phyloP scores from a whole-genome alignment of 2,329 filamentous ascomycete species.

The Daldinia sp. region DNA sequence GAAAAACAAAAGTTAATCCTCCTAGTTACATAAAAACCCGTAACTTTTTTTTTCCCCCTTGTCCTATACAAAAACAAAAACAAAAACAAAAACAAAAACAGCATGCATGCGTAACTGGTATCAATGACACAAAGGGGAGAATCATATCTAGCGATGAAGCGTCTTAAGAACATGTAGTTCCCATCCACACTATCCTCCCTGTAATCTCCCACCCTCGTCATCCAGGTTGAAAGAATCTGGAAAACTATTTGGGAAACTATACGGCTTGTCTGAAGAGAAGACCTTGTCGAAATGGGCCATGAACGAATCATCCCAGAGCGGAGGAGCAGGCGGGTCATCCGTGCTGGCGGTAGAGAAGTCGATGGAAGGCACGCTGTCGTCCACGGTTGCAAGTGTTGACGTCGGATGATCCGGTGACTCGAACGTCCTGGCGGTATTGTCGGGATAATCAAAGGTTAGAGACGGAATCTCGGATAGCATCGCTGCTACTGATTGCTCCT shows the following conservation, averaged over 20 bases:
- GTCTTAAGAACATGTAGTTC: not conserved
- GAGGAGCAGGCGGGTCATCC: not conserved
- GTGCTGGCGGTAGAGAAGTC: not conserved
- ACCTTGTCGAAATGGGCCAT: slow-evolving; percentile 9
- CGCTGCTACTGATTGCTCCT: not conserved
- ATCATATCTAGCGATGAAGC: not conserved
- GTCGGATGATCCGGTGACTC: slow-evolving; percentile 10
- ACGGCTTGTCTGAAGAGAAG: slow-evolving; percentile 4
- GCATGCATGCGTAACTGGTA: not conserved
- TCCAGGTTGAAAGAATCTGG: not conserved
- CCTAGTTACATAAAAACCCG: not conserved
- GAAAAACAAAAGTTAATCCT: not conserved
- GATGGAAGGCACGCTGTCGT: not conserved
- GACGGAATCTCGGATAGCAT: slow-evolving; percentile 1
- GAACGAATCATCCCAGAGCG: slow-evolving; percentile 11
- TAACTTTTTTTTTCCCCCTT: not conserved
- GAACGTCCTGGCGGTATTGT: not conserved
- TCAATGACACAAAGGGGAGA: not conserved
- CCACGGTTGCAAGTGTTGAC: not conserved
- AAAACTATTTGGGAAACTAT: not conserved
- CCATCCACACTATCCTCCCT: slow-evolving; percentile 10
- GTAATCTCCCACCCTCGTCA: not conserved
- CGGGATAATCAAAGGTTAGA: slow-evolving; percentile 11
- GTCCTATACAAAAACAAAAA: not conserved
- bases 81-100: not conserved